phyloP scores from a whole-genome alignment of 2,329 filamentous ascomycete genomes.

The Knufia fluminis region DNA sequence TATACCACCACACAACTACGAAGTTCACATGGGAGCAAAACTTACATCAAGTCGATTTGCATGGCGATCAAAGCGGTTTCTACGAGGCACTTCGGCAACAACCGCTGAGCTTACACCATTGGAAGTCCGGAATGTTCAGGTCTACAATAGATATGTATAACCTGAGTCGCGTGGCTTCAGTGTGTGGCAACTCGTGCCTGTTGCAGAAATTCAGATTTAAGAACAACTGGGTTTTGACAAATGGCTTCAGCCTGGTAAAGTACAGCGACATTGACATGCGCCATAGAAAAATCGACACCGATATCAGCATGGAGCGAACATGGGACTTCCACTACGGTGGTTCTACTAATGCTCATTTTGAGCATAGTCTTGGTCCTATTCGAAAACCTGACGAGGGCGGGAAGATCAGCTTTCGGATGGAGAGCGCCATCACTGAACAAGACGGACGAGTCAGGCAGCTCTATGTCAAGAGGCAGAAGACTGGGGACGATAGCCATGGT shows the following conservation, averaged over 20 bases:
- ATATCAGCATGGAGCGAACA: constrained; percentile 43
- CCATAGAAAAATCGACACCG: constrained; percentile 31
- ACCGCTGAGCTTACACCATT: constrained; percentile 53
- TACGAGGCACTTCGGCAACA: constrained; percentile 47
- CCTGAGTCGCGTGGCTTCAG: constrained; percentile 40
- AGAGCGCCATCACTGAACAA: constrained; percentile 36
- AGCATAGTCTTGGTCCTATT: constrained; percentile 47
- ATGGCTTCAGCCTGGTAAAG: constrained; percentile 49
- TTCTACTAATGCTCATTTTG: constrained; percentile 36
- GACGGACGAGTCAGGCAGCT: constrained; percentile 44
- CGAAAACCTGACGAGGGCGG: constrained; percentile 30
- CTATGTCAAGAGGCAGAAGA: constrained; percentile 36
- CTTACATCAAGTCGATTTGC: constrained; percentile 50
- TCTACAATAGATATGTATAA: constrained; percentile 36
- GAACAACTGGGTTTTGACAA: constrained; percentile 44
- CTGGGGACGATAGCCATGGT: background rate
- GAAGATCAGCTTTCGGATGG: constrained; percentile 46
- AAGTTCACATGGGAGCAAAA: constrained; percentile 48
- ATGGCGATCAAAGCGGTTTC: constrained; percentile 48
- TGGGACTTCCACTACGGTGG: constrained; percentile 39
- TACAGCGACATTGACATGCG: constrained; percentile 33
- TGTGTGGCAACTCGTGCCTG: constrained; percentile 50
- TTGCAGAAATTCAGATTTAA: constrained; percentile 46
- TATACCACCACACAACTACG: constrained; percentile 46
- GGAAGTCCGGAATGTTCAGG: constrained; percentile 49